A percentile compares a stretch with the other conserved stretches of the same genome.
Evolutionary conservation across 345 rosid genomes (phyloP).

Genomic region (Rhodamnia argentea): DNA sequence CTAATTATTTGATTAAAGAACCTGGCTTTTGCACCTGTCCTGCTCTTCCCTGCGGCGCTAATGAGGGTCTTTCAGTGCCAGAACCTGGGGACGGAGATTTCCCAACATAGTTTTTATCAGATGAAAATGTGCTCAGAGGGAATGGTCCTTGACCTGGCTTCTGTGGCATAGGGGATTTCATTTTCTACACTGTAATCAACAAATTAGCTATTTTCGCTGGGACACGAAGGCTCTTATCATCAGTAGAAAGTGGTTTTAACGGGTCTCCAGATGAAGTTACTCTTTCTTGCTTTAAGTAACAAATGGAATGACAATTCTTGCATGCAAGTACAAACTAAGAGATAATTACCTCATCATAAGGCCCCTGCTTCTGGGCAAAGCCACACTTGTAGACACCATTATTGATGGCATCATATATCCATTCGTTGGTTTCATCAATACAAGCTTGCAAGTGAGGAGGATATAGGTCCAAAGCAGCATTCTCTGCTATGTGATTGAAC

Average conservation of each 20-base stretch:
- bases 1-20: not conserved
- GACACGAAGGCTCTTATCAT: not conserved
- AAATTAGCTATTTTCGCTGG: not conserved
- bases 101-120: not conserved
- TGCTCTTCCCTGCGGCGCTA: not conserved
- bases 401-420: slow-evolving; percentile 27
- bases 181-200: not conserved
- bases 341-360: slow-evolving; percentile 32
- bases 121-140: not conserved
- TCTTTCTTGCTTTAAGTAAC: not conserved
- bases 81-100: not conserved
- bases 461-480: slow-evolving; percentile 34
- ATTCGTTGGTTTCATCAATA: slow-evolving; percentile 31
- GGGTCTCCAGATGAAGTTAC: not conserved
- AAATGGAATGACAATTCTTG: not conserved
- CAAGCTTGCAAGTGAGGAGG: slow-evolving; percentile 18
- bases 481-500: slow-evolving; percentile 35
- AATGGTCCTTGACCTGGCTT: not conserved
- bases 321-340: not conserved
- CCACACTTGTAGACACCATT: slow-evolving; percentile 47
- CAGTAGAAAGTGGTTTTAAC: not conserved
- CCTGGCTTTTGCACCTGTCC: not conserved
- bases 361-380: slow-evolving; percentile 37
- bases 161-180: not conserved
- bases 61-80: not conserved